Percentiles rank a stretch among this genome's conserved stretches.
Evolutionary conservation across 192 early-diverging fungal genomes (phyloP).

Genomic region (Podila horticola): DNA sequence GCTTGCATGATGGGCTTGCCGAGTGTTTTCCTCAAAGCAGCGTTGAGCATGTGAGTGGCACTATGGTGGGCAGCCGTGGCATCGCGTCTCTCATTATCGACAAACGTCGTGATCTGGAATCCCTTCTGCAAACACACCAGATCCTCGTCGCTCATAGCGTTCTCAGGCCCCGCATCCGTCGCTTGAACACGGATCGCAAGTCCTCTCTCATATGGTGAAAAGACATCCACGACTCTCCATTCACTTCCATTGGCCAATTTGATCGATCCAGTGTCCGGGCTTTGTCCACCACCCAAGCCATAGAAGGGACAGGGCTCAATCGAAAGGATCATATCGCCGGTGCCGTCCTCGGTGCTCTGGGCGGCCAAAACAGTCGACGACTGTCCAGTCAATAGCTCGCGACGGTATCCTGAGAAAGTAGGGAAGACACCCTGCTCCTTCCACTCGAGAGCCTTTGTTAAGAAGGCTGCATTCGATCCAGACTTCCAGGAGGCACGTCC

Average conservation of each 20-base stretch:
- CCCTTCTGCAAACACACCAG: constrained; percentile 52
- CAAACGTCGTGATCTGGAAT: constrained; percentile 49
- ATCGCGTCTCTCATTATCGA: constrained; percentile 53
- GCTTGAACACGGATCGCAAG: constrained; percentile 55
- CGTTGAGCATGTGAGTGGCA: constrained; percentile 68
- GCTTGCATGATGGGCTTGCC: constrained; percentile 62
- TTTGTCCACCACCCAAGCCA: constrained; percentile 68
- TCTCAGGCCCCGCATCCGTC: neutral
- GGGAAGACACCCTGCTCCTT: constrained; percentile 50
- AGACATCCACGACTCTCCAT: constrained; percentile 59
- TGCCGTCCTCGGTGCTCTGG: constrained; percentile 47
- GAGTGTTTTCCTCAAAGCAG: constrained; percentile 58
- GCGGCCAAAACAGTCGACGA: constrained; percentile 32
- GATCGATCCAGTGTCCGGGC: constrained; percentile 56
- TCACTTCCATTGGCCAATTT: constrained; percentile 50
- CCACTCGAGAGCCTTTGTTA: constrained; percentile 24
- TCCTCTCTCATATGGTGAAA: constrained; percentile 61
- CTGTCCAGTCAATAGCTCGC: constrained; percentile 52
- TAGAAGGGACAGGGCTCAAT: constrained; percentile 71
- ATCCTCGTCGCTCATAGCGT: constrained; percentile 32
- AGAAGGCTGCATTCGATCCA: constrained; percentile 15
- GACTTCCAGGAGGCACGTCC: constrained; percentile 62
- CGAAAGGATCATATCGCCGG: constrained; percentile 54
- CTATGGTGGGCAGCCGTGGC: constrained; percentile 65
- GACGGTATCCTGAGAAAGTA: constrained; percentile 64